phyloP scores from a whole-genome alignment of 768 basidiomycete genomes.

The Lactarius indigo region DNA sequence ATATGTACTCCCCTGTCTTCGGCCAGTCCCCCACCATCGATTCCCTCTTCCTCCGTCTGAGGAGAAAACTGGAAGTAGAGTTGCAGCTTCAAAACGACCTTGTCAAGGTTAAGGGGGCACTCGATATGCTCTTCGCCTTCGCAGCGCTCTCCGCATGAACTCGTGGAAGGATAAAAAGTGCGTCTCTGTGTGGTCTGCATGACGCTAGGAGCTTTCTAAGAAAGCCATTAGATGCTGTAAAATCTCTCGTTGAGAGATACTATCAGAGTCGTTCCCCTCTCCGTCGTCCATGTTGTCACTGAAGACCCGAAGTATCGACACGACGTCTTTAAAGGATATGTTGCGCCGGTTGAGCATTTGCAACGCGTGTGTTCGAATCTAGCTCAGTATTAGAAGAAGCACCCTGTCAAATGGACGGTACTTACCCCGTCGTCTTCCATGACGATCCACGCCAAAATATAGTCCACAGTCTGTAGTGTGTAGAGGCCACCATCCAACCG shows the following conservation, averaged over 20 bases:
- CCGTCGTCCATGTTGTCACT: conserved; percentile 68
- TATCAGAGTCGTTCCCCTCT: conserved; percentile 34
- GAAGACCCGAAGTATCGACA: conserved; percentile 67
- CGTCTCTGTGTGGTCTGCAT: conserved; percentile 3
- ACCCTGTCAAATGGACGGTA: conserved; percentile 13
- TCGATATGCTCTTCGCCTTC: conserved; percentile 85
- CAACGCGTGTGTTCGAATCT: conserved; percentile 76
- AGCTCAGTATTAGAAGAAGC: conserved; percentile 10
- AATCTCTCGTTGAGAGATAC: conserved; percentile 61
- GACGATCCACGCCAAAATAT: conserved; percentile 88
- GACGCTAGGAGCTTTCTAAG: conserved; percentile 41
- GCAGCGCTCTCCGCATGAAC: conserved; percentile 36
- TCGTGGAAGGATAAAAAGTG: conserved; percentile 26
- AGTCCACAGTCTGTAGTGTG: conserved; percentile 88
- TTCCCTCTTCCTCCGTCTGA: conserved; percentile 73
- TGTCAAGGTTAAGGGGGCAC: conserved; percentile 73
- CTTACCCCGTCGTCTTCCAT: conserved; percentile 99
- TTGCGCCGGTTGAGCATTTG: conserved; percentile 75
- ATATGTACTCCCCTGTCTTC: conserved; percentile 88
- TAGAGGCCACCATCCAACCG: conserved; percentile 85
- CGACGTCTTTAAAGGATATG: conserved; percentile 65
- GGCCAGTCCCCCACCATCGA: conserved; percentile 95
- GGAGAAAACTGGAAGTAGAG: conserved; percentile 82
- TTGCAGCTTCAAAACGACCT: conserved; percentile 86
- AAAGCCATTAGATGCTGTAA: conserved; percentile 64